These are phyloP conservation scores for Colletotrichum musae DNA, from an alignment of 2,329 filamentous ascomycete genomes.

Conservation along the genomic window DNA sequence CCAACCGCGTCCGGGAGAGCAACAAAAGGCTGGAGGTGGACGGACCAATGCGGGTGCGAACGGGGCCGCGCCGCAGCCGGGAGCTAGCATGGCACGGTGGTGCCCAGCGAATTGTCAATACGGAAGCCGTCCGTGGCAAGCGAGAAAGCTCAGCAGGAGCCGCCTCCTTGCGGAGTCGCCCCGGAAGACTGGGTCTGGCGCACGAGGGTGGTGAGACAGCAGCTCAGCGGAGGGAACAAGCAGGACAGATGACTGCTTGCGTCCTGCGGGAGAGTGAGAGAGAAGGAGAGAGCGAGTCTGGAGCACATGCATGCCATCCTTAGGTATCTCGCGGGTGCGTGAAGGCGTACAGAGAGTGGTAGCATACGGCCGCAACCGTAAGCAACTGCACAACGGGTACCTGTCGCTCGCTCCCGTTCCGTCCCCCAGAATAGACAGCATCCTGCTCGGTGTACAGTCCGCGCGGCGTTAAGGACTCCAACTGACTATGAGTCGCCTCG, in stretches of 20 bases:
- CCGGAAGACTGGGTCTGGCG: slow-evolving; percentile 34
- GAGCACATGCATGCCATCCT: slow-evolving; percentile 7
- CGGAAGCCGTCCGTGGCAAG: slow-evolving; percentile 17
- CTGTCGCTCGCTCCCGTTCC: neutral
- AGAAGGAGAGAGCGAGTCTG: neutral
- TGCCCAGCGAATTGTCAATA: slow-evolving; percentile 9
- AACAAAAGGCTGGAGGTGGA: slow-evolving; percentile 1
- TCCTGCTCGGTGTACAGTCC: neutral
- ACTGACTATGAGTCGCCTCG: neutral
- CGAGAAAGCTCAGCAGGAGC: slow-evolving; percentile 17
- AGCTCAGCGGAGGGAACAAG: slow-evolving; percentile 10
- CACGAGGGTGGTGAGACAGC: slow-evolving; percentile 23
- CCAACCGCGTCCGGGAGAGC: slow-evolving; percentile 6
- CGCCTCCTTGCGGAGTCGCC: slow-evolving; percentile 27
- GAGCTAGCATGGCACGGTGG: slow-evolving; percentile 26
- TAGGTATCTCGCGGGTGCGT: slow-evolving; percentile 10
- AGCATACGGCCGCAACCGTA: slow-evolving; percentile 18
- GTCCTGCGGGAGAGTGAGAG: neutral
- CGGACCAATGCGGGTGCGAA: slow-evolving; percentile 31
- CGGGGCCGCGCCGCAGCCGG: slow-evolving; percentile 33
- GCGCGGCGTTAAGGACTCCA: slow-evolving; percentile 1
- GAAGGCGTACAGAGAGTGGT: slow-evolving; percentile 3
- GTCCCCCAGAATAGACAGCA: slow-evolving; percentile 22
- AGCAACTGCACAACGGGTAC: slow-evolving; percentile 3
- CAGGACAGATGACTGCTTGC: slow-evolving; percentile 31